These are phyloP conservation scores for Solanum etuberosum DNA, from an alignment of 257 asterid species.

Conservation along the genomic window DNA sequence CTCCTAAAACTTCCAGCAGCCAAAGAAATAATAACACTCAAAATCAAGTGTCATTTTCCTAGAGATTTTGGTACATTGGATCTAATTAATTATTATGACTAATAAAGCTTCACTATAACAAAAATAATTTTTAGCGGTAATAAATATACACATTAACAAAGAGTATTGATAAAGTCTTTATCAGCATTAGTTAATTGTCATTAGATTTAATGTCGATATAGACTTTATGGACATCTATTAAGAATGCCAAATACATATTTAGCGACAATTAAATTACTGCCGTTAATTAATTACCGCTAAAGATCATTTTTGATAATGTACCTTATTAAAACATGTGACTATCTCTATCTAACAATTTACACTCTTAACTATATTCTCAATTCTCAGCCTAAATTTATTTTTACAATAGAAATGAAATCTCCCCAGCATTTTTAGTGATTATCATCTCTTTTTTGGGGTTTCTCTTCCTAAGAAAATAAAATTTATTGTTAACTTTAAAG, in stretches of 20 bases:
- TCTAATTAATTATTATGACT: not conserved
- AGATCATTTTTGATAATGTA: too few relatives aligned
- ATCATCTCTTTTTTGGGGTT: not conserved
- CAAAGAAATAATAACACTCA: not conserved
- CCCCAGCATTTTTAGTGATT: not conserved
- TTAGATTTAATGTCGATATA: fast-evolving
- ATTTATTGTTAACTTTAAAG: not conserved
- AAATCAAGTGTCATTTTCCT: slow-evolving; percentile 4
- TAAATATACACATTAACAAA: too few relatives aligned
- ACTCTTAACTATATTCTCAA: too few relatives aligned
- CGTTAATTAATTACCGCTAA: too few relatives aligned
- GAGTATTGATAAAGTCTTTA: too few relatives aligned
- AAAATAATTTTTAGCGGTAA: fast-evolving
- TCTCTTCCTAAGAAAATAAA: not conserved
- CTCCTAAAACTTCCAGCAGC: not conserved
- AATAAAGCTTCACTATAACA: too few relatives aligned
- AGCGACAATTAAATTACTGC: too few relatives aligned
- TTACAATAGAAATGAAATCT: not conserved
- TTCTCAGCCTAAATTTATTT: too few relatives aligned
- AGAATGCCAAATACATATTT: too few relatives aligned
- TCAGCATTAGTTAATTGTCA: fast-evolving
- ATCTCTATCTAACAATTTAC: not conserved
- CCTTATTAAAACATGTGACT: not conserved
- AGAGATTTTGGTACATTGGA: not conserved
- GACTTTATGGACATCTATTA: too few relatives aligned